Percentiles rank a stretch among this genome's conserved stretches.
phyloP scores from a whole-genome alignment of 352 stramenopile species.

The Aphanomyces astaci region DNA sequence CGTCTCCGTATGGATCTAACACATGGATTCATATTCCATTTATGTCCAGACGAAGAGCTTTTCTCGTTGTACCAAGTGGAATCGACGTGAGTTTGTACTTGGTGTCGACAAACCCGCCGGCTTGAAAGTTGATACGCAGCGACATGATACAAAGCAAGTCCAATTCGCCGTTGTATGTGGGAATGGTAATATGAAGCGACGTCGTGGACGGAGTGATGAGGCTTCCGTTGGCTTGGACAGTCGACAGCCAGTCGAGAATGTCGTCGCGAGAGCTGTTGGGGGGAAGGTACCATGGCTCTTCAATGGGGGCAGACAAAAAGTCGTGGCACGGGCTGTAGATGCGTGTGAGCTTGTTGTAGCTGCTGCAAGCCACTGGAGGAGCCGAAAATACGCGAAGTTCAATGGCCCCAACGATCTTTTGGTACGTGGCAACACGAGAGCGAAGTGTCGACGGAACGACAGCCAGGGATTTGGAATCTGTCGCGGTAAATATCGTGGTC shows the following conservation, averaged over 20 bases:
- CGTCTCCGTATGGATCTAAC: slow-evolving; percentile 33
- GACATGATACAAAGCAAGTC: slow-evolving; percentile 37
- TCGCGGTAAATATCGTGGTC: slow-evolving; percentile 37
- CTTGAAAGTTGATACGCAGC: slow-evolving; percentile 32
- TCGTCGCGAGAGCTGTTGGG: slow-evolving; percentile 36
- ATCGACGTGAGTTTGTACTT: not conserved
- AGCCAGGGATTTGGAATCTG: slow-evolving; percentile 38
- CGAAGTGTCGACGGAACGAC: slow-evolving; percentile 27
- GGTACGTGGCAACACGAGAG: slow-evolving; percentile 29
- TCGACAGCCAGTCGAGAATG: slow-evolving; percentile 24
- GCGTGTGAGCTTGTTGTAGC: slow-evolving; percentile 29
- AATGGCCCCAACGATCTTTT: slow-evolving; percentile 33
- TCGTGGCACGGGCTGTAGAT: slow-evolving; percentile 47
- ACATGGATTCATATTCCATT: not conserved
- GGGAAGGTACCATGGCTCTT: slow-evolving; percentile 30
- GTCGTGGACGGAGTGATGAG: slow-evolving; percentile 39
- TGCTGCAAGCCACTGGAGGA: slow-evolving; percentile 26
- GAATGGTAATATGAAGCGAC: slow-evolving; percentile 36
- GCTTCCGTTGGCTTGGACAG: slow-evolving; percentile 27
- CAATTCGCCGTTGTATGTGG: slow-evolving; percentile 50
- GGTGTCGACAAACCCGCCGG: slow-evolving; percentile 31
- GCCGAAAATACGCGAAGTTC: slow-evolving; percentile 30
- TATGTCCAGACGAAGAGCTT: not conserved
- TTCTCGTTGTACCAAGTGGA: not conserved
- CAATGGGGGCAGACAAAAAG: slow-evolving; percentile 11